Percentiles rank a stretch among this genome's conserved stretches.
Evolutionary conservation across 176 grass and related monocot species (phyloP).

Genomic region (Cocos nucifera): DNA sequence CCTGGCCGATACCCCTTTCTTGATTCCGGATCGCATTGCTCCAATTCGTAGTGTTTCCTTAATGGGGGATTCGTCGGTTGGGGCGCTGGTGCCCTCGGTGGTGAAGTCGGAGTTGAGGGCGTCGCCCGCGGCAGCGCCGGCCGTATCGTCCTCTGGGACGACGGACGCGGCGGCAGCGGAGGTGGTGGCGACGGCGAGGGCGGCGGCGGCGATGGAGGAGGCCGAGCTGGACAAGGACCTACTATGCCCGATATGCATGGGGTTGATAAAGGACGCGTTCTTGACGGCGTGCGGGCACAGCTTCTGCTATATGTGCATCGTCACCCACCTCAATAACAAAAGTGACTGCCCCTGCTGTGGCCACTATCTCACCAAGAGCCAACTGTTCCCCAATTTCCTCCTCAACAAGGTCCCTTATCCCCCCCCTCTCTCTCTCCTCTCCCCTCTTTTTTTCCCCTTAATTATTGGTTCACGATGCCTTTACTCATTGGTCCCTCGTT

Average conservation of each 20-base stretch:
- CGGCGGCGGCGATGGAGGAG: not conserved
- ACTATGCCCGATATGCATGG: conserved; percentile 98
- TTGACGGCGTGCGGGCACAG: conserved; percentile 87
- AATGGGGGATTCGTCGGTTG: conserved; percentile 75
- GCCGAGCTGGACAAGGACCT: conserved; percentile 61
- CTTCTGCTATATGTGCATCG: conserved; percentile 99
- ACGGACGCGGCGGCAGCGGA: conserved; percentile 18
- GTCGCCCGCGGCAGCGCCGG: not conserved
- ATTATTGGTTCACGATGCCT: not conserved
- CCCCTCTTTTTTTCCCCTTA: not conserved
- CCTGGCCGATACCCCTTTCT: not conserved
- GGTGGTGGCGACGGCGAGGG: not conserved
- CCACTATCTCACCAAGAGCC: conserved; percentile 84
- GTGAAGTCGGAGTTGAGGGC: conserved; percentile 54
- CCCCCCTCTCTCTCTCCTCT: not conserved
- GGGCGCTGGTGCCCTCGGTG: conserved; percentile 79
- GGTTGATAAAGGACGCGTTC: conserved; percentile 96
- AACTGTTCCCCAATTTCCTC: conserved; percentile 92
- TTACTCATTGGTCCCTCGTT: too few relatives aligned
- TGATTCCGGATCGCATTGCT: too few relatives aligned
- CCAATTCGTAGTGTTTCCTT: too few relatives aligned
- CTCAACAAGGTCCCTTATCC: conserved; percentile 66
- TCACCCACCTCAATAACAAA: conserved; percentile 86
- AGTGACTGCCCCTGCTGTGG: conserved; percentile 90
- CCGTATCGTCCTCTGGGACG: conserved; percentile 30